phyloP scores from a whole-genome alignment of 176 grass and related monocot species.

The Otatea glauca region DNA sequence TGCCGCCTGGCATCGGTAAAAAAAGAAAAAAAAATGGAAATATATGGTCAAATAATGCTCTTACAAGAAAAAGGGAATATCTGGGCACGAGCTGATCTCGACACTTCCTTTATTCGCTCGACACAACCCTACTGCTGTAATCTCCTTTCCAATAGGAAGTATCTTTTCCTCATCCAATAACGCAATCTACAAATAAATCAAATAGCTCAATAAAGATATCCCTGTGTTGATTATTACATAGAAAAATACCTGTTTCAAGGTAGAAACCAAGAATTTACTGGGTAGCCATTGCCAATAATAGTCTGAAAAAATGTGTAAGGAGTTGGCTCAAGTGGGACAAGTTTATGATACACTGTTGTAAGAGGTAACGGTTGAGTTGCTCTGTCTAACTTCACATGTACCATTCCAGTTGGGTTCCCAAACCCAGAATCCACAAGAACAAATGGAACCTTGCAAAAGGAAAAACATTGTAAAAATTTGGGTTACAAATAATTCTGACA shows the following conservation, averaged over 20 bases:
- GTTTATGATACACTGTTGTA: conserved; percentile 81
- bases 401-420: conserved; percentile 41
- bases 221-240: not conserved
- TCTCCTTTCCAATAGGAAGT: conserved; percentile 84
- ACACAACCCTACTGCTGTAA: conserved; percentile 86
- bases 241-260: conserved; percentile 8
- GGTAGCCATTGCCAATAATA: conserved; percentile 85
- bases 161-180: conserved; percentile 99
- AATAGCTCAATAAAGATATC: conserved; percentile 25
- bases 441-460: conserved; percentile 70
- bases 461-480: conserved; percentile 26
- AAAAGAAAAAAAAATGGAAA: conserved; percentile 20
- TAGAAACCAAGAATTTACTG: conserved; percentile 58
- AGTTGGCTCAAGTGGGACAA: conserved; percentile 76
- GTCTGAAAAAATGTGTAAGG: conserved; percentile 86
- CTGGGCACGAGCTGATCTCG: conserved; percentile 71
- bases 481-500: conserved; percentile 1
- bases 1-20: not conserved
- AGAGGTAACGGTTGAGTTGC: conserved; percentile 75
- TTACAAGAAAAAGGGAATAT: conserved; percentile 97
- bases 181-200: conserved; percentile 60
- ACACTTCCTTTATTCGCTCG: conserved; percentile 48
- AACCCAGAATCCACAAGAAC: conserved; percentile 59
- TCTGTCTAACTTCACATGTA: conserved; percentile 72
- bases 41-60: conserved; percentile 27